Base-by-base conservation (phyloP, 2,329 filamentous ascomycete species). In the Penicillium sp. region DNA sequence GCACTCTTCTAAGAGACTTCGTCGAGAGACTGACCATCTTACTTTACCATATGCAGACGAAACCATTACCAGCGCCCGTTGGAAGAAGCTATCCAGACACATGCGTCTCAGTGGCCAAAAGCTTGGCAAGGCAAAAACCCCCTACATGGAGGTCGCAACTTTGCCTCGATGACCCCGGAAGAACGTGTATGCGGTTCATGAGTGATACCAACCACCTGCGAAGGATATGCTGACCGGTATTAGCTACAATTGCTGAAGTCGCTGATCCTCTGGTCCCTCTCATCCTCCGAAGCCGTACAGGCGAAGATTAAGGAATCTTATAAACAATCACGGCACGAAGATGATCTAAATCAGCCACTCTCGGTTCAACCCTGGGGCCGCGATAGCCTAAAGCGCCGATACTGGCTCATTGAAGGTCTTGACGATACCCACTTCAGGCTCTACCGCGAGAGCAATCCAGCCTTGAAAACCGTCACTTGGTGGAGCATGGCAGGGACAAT, bases 381-480 rank as follows among this genome's bases (percentile, higher is more conserved):
- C 13, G 93, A 97, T 75, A 92, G 91, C 66, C 89, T 97, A 70
- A 96, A 95, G 82, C 89, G 95, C 60, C 89, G 93, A 63, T 99
- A 98, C 78, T 99, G 91, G 82, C 83, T 99, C 52, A 87, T 99
- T 65, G 95, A 99, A 78, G 95, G 95, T 13, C 87, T 92, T 68
- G 94, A 98, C 70, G 93, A 99, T 77, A 98, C 94, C 3, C 86
- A 91, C 65, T 99, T 99, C 77, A 88, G 95, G 65, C 86, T 99
- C 49, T 99, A 99, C 76, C 87, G 95, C 57, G 95, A 99, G 78
- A 94, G 91, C 78, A 96, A 96, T 71, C 90, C 92, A 13, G 88
- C 88, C 5, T 85, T 90, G 35, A 86, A 86, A 71, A 86, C 90
- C 50, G 90, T 90, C 64, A 92, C 91, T 26, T 99, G 95, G 95